Conservation (phyloP, 306 rosid genomes). For the Castanospermum australe region DNA sequence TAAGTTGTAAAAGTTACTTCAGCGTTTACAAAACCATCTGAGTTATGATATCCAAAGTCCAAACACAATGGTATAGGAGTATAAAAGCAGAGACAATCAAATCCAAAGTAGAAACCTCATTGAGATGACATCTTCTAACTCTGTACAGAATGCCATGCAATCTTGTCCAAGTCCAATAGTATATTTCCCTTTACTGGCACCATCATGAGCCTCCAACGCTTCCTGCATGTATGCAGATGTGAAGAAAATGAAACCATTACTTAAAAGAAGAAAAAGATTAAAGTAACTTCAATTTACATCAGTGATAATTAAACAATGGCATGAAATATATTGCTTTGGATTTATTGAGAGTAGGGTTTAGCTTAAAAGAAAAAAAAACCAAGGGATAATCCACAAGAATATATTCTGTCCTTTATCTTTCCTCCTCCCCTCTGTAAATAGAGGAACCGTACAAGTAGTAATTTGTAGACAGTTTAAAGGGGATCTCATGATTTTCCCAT, state of each 20-base stretch:
- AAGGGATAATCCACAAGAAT: neutral
- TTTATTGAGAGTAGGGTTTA: neutral
- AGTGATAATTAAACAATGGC: neutral
- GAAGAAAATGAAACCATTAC: constrained; percentile 1
- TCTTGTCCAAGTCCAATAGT: constrained; percentile 94
- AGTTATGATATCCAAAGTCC: neutral
- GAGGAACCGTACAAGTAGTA: neutral
- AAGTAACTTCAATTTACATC: neutral
- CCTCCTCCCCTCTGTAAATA: neutral
- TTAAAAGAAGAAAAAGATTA: neutral
- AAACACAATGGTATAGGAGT: neutral
- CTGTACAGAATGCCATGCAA: constrained; percentile 87
- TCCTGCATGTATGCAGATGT: constrained; percentile 48
- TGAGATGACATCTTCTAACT: constrained; percentile 89
- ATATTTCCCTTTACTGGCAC: constrained; percentile 87
- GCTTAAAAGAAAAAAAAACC: constrained; percentile 4
- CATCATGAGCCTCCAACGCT: constrained; percentile 85
- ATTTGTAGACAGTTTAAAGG: neutral
- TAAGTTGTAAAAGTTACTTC: neutral
- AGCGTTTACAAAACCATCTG: neutral
- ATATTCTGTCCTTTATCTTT: neutral
- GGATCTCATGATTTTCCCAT: constrained; percentile 11
- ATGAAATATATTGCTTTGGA: neutral
- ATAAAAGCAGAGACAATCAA: constrained; percentile 5
- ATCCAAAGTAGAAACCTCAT: constrained; percentile 60